These are phyloP conservation scores for Biscogniauxia sp. DNA, from an alignment of 2,329 filamentous ascomycete genomes.

Conservation along the genomic window DNA sequence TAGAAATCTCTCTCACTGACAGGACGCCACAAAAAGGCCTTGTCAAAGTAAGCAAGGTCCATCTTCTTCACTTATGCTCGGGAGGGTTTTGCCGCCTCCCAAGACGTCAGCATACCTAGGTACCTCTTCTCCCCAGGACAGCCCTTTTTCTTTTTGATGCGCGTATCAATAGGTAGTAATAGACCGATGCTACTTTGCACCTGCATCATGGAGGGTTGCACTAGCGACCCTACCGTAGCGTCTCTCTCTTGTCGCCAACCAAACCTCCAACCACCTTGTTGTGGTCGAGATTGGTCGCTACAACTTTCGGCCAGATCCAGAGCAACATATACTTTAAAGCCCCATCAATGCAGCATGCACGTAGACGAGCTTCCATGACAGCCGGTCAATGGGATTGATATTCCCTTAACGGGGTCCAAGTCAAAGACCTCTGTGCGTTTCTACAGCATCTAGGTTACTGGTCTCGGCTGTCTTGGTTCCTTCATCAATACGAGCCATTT, in stretches of 20 bases:
- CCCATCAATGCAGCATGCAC: not conserved
- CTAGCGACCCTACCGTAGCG: not conserved
- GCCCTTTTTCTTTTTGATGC: not conserved
- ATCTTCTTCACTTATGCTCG: not conserved
- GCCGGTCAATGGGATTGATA: not conserved
- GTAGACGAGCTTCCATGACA: not conserved
- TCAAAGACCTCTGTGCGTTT: not conserved
- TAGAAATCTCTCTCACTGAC: not conserved
- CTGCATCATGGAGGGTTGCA: not conserved
- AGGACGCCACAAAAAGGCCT: not conserved
- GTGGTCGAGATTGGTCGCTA: not conserved
- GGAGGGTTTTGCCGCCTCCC: not conserved
- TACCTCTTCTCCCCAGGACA: not conserved
- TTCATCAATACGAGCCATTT: not conserved
- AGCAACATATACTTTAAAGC: too few relatives aligned
- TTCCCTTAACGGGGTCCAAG: not conserved
- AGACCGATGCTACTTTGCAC: not conserved
- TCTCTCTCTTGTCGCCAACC: not conserved
- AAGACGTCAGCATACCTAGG: not conserved
- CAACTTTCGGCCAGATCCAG: not conserved
- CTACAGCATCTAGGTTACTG: not conserved
- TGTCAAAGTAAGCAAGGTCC: not conserved
- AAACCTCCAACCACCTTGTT: too few relatives aligned
- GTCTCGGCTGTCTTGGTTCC: not conserved
- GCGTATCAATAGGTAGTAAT: not conserved